Conservation (phyloP, 2,329 filamentous ascomycete species). For the Conoideocrella luteorostrata region DNA sequence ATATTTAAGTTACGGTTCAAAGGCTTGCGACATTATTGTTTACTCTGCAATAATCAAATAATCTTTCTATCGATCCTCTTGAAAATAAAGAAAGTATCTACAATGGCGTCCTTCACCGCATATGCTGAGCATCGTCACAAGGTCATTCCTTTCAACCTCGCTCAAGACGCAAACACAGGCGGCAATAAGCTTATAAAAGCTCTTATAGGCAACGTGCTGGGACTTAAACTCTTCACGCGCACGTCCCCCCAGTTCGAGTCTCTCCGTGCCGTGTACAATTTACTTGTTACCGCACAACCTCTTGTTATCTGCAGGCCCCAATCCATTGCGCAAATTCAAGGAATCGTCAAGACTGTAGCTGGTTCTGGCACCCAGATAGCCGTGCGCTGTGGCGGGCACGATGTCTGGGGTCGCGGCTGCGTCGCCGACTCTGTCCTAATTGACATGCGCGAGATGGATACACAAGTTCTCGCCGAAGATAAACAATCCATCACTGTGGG, state of each 20-base stretch:
- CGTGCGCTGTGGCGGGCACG: constrained; percentile 12
- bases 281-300: neutral
- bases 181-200: neutral
- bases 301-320: neutral
- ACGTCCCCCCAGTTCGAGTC: neutral
- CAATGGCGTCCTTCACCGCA: constrained; percentile 5
- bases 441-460: constrained; percentile 9
- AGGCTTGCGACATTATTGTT: too few species aligned
- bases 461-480: constrained; percentile 5
- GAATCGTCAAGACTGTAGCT: neutral
- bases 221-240: neutral
- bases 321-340: neutral
- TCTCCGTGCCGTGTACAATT: neutral
- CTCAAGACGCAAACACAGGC: neutral
- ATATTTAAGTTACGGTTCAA: too few species aligned
- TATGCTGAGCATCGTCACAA: neutral
- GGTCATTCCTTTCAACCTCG: neutral
- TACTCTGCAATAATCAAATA: too few species aligned
- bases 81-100: too few species aligned
- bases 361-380: constrained; percentile 1
- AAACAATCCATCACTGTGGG: constrained; percentile 5
- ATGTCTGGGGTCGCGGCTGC: constrained; percentile 7
- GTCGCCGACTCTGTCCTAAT: constrained; percentile 7
- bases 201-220: neutral
- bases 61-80: too few species aligned